Evolutionary conservation across 306 rosid genomes (phyloP).

Genomic region (Begonia loranthoides): DNA sequence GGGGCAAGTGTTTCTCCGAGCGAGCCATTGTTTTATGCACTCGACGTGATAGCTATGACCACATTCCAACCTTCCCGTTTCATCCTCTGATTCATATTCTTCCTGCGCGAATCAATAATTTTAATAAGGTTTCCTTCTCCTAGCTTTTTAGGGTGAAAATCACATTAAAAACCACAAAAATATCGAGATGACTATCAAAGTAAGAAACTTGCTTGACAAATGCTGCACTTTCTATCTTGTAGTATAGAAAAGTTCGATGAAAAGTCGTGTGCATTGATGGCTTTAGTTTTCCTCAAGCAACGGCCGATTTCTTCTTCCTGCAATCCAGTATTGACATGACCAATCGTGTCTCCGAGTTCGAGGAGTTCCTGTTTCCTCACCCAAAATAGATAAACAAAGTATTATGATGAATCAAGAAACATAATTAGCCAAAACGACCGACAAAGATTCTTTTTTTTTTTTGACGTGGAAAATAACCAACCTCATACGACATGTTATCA

Average conservation of each 20-base stretch:
- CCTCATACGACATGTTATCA: conserved; percentile 93
- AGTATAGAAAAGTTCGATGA: conserved; percentile 25
- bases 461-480: conserved; percentile 5
- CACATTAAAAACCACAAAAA: background rate
- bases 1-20: conserved; percentile 77
- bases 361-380: conserved; percentile 53
- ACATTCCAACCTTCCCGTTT: conserved; percentile 75
- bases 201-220: conserved; percentile 60
- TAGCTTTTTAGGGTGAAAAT: background rate
- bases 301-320: conserved; percentile 63
- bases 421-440: too few species aligned
- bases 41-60: conserved; percentile 69
- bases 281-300: conserved; percentile 40
- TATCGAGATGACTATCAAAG: background rate
- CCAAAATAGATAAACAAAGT: background rate
- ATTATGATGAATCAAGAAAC: conserved; percentile 1
- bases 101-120: conserved; percentile 31
- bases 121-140: background rate
- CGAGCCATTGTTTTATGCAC: conserved; percentile 86
- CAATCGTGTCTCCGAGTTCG: conserved; percentile 81
- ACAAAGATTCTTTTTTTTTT: too few species aligned
- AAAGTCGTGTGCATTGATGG: conserved; percentile 23
- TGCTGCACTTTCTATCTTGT: conserved; percentile 57
- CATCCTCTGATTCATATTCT: conserved; percentile 77
- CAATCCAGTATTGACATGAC: conserved; percentile 77